These are phyloP conservation scores for Botryosphaeria dothidea DNA, from an alignment of 2,329 filamentous ascomycete species.

Conservation along the genomic window DNA sequence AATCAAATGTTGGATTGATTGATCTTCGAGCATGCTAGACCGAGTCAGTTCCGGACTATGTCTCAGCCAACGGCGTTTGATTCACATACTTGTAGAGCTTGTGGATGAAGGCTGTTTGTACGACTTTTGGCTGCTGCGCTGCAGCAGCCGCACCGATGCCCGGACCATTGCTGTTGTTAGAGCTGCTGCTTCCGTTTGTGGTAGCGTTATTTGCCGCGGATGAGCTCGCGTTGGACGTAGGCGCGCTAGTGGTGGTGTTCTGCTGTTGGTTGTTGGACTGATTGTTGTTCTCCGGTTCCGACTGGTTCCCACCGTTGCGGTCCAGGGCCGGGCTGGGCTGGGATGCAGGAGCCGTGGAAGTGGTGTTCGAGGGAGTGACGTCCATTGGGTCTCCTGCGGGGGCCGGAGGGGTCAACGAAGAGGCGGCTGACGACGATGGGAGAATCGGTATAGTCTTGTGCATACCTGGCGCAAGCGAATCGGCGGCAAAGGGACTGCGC, in stretches of 20 bases:
- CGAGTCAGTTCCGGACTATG: constrained; percentile 31
- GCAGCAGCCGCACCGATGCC: constrained; percentile 65
- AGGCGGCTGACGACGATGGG: constrained; percentile 47
- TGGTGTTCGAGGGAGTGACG: constrained; percentile 50
- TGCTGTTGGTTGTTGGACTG: constrained; percentile 26
- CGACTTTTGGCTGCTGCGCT: constrained; percentile 92
- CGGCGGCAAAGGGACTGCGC: constrained; percentile 49
- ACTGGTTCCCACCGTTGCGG: constrained; percentile 35
- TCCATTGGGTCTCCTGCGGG: constrained; percentile 57
- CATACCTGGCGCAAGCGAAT: constrained; percentile 43
- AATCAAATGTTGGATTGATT: constrained; percentile 89
- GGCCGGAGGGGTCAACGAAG: constrained; percentile 35
- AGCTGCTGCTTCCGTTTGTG: constrained; percentile 33
- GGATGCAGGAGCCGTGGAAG: constrained; percentile 49
- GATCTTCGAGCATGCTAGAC: constrained; percentile 90
- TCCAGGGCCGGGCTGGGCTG: constrained; percentile 52
- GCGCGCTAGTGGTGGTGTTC: constrained; percentile 32
- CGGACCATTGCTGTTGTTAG: constrained; percentile 45
- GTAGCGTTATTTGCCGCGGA: constrained; percentile 28
- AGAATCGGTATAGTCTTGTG: constrained; percentile 56
- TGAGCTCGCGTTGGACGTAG: constrained; percentile 28
- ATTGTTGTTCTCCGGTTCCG: constrained; percentile 25
- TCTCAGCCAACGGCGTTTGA: background rate
- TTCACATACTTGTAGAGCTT: constrained; percentile 90
- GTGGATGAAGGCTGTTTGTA: constrained; percentile 98